Evolutionary conservation across 352 stramenopile species (phyloP), one percentile per base, ranked within the genome.

Genomic region (Peronospora destructor): DNA sequence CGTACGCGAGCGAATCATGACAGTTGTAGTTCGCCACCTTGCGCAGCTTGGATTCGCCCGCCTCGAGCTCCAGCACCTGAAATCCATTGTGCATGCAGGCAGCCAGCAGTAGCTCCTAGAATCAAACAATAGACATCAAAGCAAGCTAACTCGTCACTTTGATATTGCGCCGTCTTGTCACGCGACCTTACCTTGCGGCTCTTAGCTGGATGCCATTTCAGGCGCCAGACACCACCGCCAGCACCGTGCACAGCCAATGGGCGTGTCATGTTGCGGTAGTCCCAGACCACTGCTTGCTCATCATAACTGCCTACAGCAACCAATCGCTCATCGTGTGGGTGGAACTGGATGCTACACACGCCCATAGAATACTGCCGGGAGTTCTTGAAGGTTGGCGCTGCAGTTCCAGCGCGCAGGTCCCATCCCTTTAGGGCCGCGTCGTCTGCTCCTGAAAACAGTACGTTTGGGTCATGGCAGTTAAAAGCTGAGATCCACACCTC

Each of bases 81-180:
- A 93, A 93, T n/a, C 80, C 77, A 45, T 89, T 85, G 59, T 93
- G 79, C 82, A 93, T 93, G 49, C 82, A 93, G 1, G 82, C 82
- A 2, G 82, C 76, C 30, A 93, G 58, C 29, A 93, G 56, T 19
- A 82, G 59, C 19, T 87, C 67, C 78, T 92, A 44, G 6, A 45
- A 21, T 26, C 61, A 37, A 26, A 12, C 10, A 32, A 32, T 32
- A 3, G 28, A 34, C 28, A 52, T 12, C 36, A 23, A 17, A 28
- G 10, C 28, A 40, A 43, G 14, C 29, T 25, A 60, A 37, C 16
- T 39, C 35, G 56, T 44, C 12, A 42, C 39, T 26, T 23, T 17
- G 11, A 11, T 12, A 12, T 12, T 32, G 28, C 1, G 3, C 12
- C 28, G 0, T 6, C 6, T 11, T 26, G 3, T 25, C 9, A 23